These are phyloP conservation scores for Cytospora piceicola DNA, from an alignment of 2,329 filamentous ascomycete genomes.

Conservation along the genomic window DNA sequence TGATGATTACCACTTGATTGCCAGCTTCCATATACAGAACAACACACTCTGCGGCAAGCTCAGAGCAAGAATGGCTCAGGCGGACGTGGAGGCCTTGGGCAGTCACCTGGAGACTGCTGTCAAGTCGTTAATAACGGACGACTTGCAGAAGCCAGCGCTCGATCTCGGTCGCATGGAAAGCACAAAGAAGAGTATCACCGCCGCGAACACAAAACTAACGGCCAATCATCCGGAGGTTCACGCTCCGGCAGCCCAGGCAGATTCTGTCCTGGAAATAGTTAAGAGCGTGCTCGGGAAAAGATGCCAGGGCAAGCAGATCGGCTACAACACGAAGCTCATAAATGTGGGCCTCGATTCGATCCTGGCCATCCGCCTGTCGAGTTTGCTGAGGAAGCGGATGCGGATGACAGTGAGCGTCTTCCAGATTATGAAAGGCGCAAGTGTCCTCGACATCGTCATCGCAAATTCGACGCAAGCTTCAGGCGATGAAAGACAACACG, in stretches of 20 bases:
- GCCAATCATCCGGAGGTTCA: background rate
- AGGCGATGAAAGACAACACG: background rate
- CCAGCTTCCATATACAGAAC: conserved; percentile 34
- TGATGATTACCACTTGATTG: conserved; percentile 36
- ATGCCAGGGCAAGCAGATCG: conserved; percentile 27
- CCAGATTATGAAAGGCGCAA: conserved; percentile 33
- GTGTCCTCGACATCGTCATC: conserved; percentile 28
- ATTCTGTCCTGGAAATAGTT: conserved; percentile 29
- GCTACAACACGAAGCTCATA: conserved; percentile 31
- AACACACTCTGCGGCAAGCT: conserved; percentile 31
- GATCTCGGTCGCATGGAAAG: conserved; percentile 4
- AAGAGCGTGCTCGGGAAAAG: conserved; percentile 30
- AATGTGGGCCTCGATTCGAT: conserved; percentile 36
- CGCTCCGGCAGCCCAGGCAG: background rate
- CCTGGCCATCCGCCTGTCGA: conserved; percentile 34
- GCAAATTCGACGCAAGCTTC: conserved; percentile 1
- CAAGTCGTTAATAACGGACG: conserved; percentile 5
- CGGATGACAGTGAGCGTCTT: conserved; percentile 34
- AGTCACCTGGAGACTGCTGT: conserved; percentile 20
- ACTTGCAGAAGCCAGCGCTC: conserved; percentile 16
- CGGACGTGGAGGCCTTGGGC: conserved; percentile 21
- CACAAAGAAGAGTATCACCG: background rate
- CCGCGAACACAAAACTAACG: background rate
- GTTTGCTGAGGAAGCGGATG: conserved; percentile 30
- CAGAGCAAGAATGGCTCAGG: conserved; percentile 30